A percentile compares a stretch with the other conserved stretches of the same genome.
These are phyloP conservation scores for Colletotrichum phormii DNA, from an alignment of 2,329 filamentous ascomycete genomes.

Conservation along the genomic window DNA sequence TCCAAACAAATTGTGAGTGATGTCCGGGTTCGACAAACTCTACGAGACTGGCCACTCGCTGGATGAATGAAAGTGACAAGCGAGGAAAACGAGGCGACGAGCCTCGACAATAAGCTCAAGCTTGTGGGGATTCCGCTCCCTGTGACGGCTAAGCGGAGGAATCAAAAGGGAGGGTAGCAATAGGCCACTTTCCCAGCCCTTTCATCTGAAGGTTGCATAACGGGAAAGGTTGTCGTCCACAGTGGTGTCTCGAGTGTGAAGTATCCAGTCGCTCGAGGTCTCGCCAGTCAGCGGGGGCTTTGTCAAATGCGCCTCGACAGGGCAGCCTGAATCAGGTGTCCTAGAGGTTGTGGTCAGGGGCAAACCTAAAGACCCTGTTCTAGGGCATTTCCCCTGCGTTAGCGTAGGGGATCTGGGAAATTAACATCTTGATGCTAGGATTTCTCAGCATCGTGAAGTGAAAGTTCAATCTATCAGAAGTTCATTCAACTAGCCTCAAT, in stretches of 20 bases:
- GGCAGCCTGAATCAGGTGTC: not conserved
- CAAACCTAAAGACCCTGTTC: not conserved
- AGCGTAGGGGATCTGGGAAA: not conserved
- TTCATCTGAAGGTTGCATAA: conserved; percentile 21
- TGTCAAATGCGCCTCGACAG: not conserved
- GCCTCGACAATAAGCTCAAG: conserved; percentile 16
- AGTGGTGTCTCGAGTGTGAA: conserved; percentile 20
- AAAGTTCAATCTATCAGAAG: not conserved
- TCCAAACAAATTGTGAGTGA: not conserved
- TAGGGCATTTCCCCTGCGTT: not conserved
- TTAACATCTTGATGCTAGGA: not conserved
- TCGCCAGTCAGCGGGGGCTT: not conserved
- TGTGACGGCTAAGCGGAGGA: not conserved
- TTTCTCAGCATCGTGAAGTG: not conserved
- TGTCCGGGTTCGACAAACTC: not conserved
- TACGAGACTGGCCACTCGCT: not conserved
- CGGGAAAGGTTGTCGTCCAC: not conserved
- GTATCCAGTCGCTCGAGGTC: not conserved
- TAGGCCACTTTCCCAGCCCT: not conserved
- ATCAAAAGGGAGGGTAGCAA: not conserved
- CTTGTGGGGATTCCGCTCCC: not conserved
- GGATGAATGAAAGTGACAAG: not conserved
- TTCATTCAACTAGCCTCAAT: not conserved
- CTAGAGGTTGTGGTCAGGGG: not conserved
- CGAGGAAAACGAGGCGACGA: not conserved